A percentile compares a stretch with the other conserved stretches of the same genome.
phyloP scores from a whole-genome alignment of 495 filamentous ascomycete species.

The Pseudevernia furfuracea region DNA sequence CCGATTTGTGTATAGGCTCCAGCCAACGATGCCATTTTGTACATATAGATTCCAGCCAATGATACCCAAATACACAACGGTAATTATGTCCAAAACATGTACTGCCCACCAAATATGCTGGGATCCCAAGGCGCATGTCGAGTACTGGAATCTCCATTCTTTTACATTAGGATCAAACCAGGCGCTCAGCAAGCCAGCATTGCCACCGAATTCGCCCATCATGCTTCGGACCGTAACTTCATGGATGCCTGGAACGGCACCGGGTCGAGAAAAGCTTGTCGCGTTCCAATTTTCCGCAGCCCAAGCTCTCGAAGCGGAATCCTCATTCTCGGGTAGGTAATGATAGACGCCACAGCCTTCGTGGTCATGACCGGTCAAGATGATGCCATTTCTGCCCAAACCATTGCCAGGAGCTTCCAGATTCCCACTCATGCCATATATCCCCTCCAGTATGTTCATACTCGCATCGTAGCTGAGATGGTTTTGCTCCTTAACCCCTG shows the following conservation, averaged over 20 bases:
- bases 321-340: conserved; percentile 40
- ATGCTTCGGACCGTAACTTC: conserved; percentile 95
- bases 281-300: conserved; percentile 22
- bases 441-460: conserved; percentile 62
- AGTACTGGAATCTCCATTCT: conserved; percentile 78
- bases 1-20: neutral
- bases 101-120: conserved; percentile 95
- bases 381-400: conserved; percentile 58
- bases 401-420: conserved; percentile 44
- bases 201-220: conserved; percentile 92
- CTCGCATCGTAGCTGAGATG: conserved; percentile 65
- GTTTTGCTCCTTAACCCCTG: conserved; percentile 84
- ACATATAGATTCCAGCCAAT: conserved; percentile 13
- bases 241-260: conserved; percentile 43
- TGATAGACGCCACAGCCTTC: conserved; percentile 86
- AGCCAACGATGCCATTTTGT: neutral
- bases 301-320: conserved; percentile 19
- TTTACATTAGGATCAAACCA: conserved; percentile 69
- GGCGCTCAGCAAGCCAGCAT: conserved; percentile 74
- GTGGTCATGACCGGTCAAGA: conserved; percentile 92
- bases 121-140: conserved; percentile 65
- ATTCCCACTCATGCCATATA: conserved; percentile 68
- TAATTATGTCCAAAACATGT: conserved; percentile 61
- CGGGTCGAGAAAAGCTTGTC: conserved; percentile 15
- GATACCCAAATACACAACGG: conserved; percentile 23